Evolutionary conservation across 768 basidiomycete species (phyloP), one percentile per base, ranked within the genome.

Genomic region (Filobasidium floriforme): DNA sequence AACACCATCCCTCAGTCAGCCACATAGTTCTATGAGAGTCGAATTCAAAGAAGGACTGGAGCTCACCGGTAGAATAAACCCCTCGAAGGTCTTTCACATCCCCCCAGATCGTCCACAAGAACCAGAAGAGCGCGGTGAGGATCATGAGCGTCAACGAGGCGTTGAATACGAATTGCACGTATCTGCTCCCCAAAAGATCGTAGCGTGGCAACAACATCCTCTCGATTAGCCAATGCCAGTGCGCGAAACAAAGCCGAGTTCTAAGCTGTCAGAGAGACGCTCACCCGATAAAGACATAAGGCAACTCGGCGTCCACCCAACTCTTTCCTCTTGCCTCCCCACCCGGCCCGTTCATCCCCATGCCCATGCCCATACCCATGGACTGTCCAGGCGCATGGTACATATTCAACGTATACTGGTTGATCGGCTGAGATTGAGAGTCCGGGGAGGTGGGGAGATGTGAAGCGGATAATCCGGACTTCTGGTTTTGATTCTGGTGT

Each of bases 81-180:
- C 86, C 83, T 70, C 96, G 87, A 37, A 89, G 86, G 44, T 90
- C 86, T 69, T 88, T 85, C 26, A 99, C 92, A 75, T 99, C 94
- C 62, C 85, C 84, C 72, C 91, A 89, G 41, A 99, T 87, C 10
- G 92, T 92, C 66, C 89, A 80, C 73, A 98, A 87, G 80, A 93
- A 92, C 32, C 32, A 37, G 22, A 60, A 60, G 32, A 60, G 29
- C 29, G 24, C 54, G 54, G 54, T 32, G 54, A 57, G 54, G 29
- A 57, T 57, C 75, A 89, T 87, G 57, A 92, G 80, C 54, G 88
- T 81, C 66, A 97, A 82, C 7, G 89, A 87, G 26, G 89, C 80
- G 78, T 97, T 96, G 81, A 96, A 96, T 79, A 89, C 86, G 80
- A 98, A 90, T 76, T 98, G 94, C 24, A 94, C 81, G 78, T 98